These are phyloP conservation scores for Trametes coccinea DNA, from an alignment of 768 basidiomycete species.

Conservation along the genomic window DNA sequence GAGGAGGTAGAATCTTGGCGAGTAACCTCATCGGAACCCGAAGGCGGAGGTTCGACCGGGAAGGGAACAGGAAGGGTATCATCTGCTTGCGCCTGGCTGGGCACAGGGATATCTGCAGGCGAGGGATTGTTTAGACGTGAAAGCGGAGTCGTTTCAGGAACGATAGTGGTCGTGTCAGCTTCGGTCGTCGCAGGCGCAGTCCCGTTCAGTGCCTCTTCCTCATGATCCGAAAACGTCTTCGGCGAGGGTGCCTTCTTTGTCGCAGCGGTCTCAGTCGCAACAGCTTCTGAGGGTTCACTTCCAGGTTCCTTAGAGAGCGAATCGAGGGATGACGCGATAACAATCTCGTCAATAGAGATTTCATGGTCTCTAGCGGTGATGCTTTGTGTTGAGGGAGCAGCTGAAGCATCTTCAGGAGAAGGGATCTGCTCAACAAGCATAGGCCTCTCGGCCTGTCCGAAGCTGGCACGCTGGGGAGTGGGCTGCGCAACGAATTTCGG, in stretches of 20 bases:
- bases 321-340: constrained; percentile 2
- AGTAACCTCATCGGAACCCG: neutral
- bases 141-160: neutral
- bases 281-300: too few relatives aligned
- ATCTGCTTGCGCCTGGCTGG: neutral
- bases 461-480: constrained; percentile 9
- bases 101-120: neutral
- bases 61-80: neutral
- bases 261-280: neutral
- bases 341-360: constrained; percentile 6
- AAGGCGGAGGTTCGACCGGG: neutral
- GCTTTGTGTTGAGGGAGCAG: neutral
- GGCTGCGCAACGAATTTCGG: constrained; percentile 7
- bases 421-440: neutral
- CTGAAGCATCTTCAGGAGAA: neutral
- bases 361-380: neutral
- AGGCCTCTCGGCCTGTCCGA: neutral
- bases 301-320: neutral
- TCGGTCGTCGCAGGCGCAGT: neutral
- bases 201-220: neutral
- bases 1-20: neutral
- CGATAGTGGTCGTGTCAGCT: neutral
- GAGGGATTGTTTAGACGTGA: neutral
- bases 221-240: neutral
- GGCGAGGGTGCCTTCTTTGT: too few relatives aligned